Conservation (phyloP, 441 rosid genomes). For the Brassica balearica region DNA sequence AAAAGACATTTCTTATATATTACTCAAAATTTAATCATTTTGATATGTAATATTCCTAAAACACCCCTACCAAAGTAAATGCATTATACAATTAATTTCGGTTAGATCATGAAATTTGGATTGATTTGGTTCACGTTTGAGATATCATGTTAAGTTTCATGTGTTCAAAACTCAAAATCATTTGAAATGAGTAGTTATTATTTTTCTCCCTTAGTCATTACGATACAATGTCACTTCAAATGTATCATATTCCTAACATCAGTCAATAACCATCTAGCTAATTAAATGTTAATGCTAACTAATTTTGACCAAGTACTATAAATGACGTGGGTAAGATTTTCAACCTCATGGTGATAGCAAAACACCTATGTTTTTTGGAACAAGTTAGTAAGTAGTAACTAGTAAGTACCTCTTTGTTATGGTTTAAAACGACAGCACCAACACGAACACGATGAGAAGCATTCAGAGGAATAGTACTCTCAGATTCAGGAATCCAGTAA, state of each 20-base stretch:
- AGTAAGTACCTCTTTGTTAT: conserved; percentile 64
- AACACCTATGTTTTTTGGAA: not conserved
- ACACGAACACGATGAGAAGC: conserved; percentile 80
- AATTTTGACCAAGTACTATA: not conserved
- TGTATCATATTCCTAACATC: not conserved
- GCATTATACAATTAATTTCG: not conserved
- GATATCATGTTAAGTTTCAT: not conserved
- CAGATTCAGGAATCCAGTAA: conserved; percentile 77
- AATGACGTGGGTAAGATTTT: not conserved
- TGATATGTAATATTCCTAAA: not conserved
- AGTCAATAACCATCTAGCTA: not conserved
- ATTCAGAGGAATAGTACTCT: conserved; percentile 76
- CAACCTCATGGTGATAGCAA: not conserved
- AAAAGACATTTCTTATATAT: not conserved
- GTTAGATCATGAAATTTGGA: not conserved
- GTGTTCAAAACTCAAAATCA: not conserved
- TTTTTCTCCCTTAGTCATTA: too few species aligned
- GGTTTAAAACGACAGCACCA: conserved; percentile 78
- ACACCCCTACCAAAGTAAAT: not conserved
- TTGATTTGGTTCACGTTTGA: not conserved
- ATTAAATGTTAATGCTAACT: not conserved
- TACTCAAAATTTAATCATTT: not conserved
- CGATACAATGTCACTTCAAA: not conserved
- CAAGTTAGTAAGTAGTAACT: conserved; percentile 15
- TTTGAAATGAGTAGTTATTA: not conserved